These are phyloP conservation scores for Agarophyton chilense DNA, from an alignment of 23 red algal genomes.

Conservation along the genomic window DNA sequence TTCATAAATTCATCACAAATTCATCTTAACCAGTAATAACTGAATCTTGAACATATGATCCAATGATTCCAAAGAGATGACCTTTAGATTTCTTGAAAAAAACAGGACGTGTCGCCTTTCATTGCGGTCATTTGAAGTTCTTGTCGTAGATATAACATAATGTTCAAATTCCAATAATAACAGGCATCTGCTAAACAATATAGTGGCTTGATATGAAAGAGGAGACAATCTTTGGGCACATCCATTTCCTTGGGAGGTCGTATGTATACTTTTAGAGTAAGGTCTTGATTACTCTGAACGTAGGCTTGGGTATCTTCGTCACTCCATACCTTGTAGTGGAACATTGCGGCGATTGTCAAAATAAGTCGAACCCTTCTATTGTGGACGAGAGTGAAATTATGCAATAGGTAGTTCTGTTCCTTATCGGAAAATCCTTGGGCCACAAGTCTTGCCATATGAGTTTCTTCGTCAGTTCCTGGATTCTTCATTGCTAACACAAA, in stretches of 20 bases:
- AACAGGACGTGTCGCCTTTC: slow-evolving; percentile 1
- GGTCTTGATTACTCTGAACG: neutral
- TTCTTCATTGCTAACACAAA: too few relatives aligned
- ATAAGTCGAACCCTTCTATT: neutral
- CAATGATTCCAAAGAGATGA: neutral
- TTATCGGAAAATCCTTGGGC: slow-evolving; percentile 4
- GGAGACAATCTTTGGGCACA: neutral
- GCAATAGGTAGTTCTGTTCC: neutral
- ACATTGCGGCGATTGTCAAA: neutral
- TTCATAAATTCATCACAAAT: too few relatives aligned
- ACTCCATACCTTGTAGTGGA: neutral
- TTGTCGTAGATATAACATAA: neutral
- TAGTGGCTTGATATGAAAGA: neutral
- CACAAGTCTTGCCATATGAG: neutral
- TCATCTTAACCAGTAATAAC: neutral
- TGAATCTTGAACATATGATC: too few relatives aligned
- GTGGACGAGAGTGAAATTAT: neutral
- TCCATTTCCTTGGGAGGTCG: neutral
- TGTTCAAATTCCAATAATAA: neutral
- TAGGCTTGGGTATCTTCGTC: neutral
- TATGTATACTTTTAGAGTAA: neutral
- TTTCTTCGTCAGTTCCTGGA: neutral
- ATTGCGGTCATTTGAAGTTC: neutral
- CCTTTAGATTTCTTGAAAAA: neutral
- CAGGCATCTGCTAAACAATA: neutral